Base-by-base conservation (phyloP, 2,329 filamentous ascomycete species). In the Akanthomyces uredinophilus region DNA sequence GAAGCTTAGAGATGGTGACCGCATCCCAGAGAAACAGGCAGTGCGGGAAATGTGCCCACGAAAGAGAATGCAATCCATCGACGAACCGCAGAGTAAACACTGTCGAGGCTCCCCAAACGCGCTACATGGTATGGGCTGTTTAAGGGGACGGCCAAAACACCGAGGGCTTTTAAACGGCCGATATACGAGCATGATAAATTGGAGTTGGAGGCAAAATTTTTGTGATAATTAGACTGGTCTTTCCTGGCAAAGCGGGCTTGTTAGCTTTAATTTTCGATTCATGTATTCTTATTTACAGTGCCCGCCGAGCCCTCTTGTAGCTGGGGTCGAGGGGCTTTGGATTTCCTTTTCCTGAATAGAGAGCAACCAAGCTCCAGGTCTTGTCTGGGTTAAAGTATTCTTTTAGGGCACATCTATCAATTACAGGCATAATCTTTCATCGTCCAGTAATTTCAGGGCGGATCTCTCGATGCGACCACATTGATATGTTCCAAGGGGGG, bases 241-340 rank as follows among this genome's bases (percentile, higher is more conserved):
- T 60, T 50, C 13, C 18, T 44, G 47, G 47, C 47, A 52, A 37
- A 60, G 57, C 57, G 47, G 37, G 57, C 56, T 43, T 60, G 37
- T 37, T 58, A 7, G 5, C 22, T 10, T 39, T 39, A 5, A 4
- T 60, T 29, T 18, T 18, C 3, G 32, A 35, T 59, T 44, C 37
- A 29, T 52, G 37, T 60, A 52, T 49, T 37, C 5, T 7, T 60
- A 24, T 44, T 32, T 24, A 50, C 1, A 39, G n/a, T 4, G 4
- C 13, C 1, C 16, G 11, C 14, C 5, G 14, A 16, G 22, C 27
- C n/a, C n/a, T 56, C 46, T 39, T 39, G 22, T 46, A 32, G 18
- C n/a, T 43, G 16, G 37, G 27, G 20, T 22, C 14, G 20, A 11
- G 11, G 8, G 20, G 7, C 6, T n/a, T 27, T 47, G 44, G 44